Conservation (phyloP, 129 eudicot species). For the Flaveria robusta region DNA sequence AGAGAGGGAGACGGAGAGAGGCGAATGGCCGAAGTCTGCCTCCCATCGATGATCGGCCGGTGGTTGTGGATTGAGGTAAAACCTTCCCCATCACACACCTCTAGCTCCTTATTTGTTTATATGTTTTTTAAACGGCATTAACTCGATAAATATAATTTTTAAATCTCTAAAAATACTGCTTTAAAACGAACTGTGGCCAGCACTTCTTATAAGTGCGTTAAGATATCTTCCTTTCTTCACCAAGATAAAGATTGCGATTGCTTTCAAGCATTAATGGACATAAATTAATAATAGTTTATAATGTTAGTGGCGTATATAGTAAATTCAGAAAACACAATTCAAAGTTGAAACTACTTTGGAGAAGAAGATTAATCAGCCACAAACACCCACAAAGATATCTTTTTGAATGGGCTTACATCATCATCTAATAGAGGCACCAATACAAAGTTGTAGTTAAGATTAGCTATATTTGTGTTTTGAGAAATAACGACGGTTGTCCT, state of each 20-base stretch:
- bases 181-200: not conserved
- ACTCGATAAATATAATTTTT: no score
- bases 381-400: slow-evolving; percentile 19
- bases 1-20: no score
- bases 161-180: no score
- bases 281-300: slow-evolving; percentile 29
- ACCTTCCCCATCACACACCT: no score
- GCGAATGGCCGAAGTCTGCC: no score
- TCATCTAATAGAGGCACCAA: slow-evolving; percentile 8
- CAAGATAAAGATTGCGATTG: slow-evolving; percentile 1
- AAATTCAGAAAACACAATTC: slow-evolving; percentile 15
- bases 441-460: no score
- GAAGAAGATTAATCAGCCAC: slow-evolving; percentile 31
- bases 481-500: no score
- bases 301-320: slow-evolving; percentile 32
- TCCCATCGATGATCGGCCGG: no score
- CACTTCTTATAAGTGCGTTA: slow-evolving; percentile 24
- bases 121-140: no score
- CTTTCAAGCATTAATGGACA: slow-evolving; percentile 14
- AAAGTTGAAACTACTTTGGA: slow-evolving; percentile 4
- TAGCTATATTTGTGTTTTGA: no score
- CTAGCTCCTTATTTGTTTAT: no score
- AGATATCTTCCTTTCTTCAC: slow-evolving; percentile 22
- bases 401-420: slow-evolving; percentile 40
- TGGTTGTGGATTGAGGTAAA: no score